Conservation (phyloP, 768 basidiomycete genomes). For the Naganishia vaughanmartiniae region DNA sequence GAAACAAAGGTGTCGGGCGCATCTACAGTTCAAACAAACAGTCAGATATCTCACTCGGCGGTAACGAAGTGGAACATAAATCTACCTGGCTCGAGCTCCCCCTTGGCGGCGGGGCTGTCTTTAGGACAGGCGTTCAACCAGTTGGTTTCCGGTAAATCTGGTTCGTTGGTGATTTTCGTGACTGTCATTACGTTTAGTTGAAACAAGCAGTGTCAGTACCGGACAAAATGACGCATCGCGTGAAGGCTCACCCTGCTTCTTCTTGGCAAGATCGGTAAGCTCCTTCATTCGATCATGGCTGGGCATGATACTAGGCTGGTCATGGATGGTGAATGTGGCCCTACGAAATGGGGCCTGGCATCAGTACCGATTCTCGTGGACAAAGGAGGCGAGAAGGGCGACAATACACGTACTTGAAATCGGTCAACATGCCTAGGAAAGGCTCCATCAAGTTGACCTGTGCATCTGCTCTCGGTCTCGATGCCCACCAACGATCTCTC, state of each 20-base stretch:
- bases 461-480: slow-evolving; percentile 50
- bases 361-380: not conserved
- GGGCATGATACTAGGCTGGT: slow-evolving; percentile 51
- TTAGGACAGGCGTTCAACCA: slow-evolving; percentile 49
- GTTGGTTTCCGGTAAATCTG: slow-evolving; percentile 44
- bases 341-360: slow-evolving; percentile 27
- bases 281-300: slow-evolving; percentile 47
- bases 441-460: slow-evolving; percentile 54
- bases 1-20: slow-evolving; percentile 50
- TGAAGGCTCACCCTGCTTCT: slow-evolving; percentile 36
- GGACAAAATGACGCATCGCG: not conserved
- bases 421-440: slow-evolving; percentile 44
- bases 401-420: slow-evolving; percentile 45
- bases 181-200: slow-evolving; percentile 29
- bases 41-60: not conserved
- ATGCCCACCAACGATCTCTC: slow-evolving; percentile 52
- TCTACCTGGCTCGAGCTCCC: slow-evolving; percentile 41
- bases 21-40: slow-evolving; percentile 25
- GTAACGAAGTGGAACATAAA: slow-evolving; percentile 15
- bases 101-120: slow-evolving; percentile 45
- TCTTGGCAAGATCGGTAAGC: slow-evolving; percentile 43
- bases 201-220: not conserved
- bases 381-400: not conserved
- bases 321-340: slow-evolving; percentile 53
- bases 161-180: slow-evolving; percentile 45